Base-by-base conservation (phyloP, 495 filamentous ascomycete genomes). In the Xylaria intraflava region DNA sequence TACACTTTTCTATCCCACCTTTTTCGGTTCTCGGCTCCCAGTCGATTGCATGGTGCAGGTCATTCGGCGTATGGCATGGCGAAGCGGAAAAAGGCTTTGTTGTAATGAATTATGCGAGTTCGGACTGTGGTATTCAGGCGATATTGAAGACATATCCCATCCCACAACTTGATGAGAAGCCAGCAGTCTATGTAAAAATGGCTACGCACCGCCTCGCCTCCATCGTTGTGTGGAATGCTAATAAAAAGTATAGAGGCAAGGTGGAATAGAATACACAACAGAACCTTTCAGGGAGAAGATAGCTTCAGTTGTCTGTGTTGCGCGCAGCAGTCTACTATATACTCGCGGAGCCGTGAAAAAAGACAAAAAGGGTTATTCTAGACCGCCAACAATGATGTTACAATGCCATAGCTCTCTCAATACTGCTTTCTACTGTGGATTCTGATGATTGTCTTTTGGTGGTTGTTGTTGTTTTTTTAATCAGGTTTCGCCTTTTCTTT, bases 1-100 rank as follows among this genome's bases (percentile, higher is more conserved):
- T 12, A 12, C 51, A 52, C 42, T 53, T 40, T 41, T 49, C 51
- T 55, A 29, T 52, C 54, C n/a, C 53, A 46, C 56, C 42, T 47
- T 54, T 39, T 54, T 29, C 41, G 48, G 42, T 52, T 54, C 50
- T 42, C 53, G 26, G 45, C 53, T 55, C 51, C 47, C 31, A 42
- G 43, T 53, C 51, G 58, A 44, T 19, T 60, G 55, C 59, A 66
- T 64, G 40, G 36, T 56, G 48, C 39, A 55, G 40, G 64, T 60
- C 50, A 42, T 50, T 52, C 22, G 58, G 62, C 52, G 53, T 59
- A 56, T 58, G 54, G 62, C 52, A 58, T 61, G 50, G 49, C 49
- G 49, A 49, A 51, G 40, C 45, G 46, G 47, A 52, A 41, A 51
- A 50, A 40, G 53, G 39, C 41, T 49, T 46, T 56, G 46, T 56